Base-by-base conservation (phyloP, 1,139 yeast species). In the Pichia sp. region DNA sequence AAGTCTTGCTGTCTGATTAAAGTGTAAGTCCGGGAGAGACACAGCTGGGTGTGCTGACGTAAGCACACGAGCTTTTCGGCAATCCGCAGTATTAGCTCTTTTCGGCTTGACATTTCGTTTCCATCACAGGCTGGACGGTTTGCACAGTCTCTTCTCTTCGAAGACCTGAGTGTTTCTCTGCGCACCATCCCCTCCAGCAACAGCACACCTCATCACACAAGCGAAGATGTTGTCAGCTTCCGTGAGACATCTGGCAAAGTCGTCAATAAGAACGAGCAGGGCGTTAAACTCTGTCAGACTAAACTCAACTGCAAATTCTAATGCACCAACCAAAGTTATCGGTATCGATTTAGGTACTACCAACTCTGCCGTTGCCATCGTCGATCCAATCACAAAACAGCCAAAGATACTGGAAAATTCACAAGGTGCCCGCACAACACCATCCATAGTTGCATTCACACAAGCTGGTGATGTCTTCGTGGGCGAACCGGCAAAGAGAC, bases 331-430 rank as follows among this genome's bases (percentile, higher is more conserved):
- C 4, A 58, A 61, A 49, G 89, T 85, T 3, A 77, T 85, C 44
- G 94, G 94, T 38, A 84, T 85, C 51, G 94, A 85, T 62, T 66
- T 85, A 41, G 94, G 94, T 14, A 85, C 94, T 5, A 85, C 94
- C 14, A 85, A 85, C 58, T 84, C 91, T 14, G 93, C 93, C 0
- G 93, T 84, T 9, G 93, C 93, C 0, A 68, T 82, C 38, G 78
- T 82, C 54, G 73, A 75, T 52, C 19, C 35, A 7, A 19, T 40
- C 4, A 77, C 79, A 1, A 65, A 70, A 34, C 66, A 65, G 33
- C 77, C 86, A 12, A 66, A 66, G 52, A 83, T 85, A 36, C 68
- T 85, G 35, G 93, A 85, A 59, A 83, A 84, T 61, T 77, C 73
- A 48, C 82, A 83, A 54, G 90, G 90, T 7, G 75, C 73, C 24